Evolutionary conservation across 345 rosid species (phyloP).

Genomic region (Rhizophora apiculata): DNA sequence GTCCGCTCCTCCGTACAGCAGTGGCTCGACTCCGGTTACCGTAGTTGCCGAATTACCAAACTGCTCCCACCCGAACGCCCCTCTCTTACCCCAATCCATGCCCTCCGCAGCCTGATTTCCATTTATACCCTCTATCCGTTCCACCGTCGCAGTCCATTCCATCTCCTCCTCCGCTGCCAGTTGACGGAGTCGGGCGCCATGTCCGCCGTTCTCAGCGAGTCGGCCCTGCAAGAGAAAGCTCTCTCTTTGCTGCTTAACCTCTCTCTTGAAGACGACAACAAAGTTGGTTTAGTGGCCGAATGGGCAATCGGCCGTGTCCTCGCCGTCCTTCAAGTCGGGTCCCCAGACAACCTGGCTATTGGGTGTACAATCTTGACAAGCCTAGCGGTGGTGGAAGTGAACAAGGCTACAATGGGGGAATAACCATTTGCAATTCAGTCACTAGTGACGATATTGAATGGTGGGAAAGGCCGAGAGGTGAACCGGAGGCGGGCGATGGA

Average conservation of each 20-base stretch:
- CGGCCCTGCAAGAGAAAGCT: slow-evolving; percentile 57
- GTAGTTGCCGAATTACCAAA: slow-evolving; percentile 83
- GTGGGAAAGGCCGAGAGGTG: slow-evolving; percentile 64
- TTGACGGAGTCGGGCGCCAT: slow-evolving; percentile 83
- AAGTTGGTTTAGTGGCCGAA: slow-evolving; percentile 94
- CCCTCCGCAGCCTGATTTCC: slow-evolving; percentile 78
- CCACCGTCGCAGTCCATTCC: slow-evolving; percentile 23
- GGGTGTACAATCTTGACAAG: slow-evolving; percentile 86
- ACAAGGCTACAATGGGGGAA: slow-evolving; percentile 84
- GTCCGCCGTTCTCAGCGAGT: slow-evolving; percentile 55
- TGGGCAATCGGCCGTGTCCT: slow-evolving; percentile 70
- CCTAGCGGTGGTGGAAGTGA: slow-evolving; percentile 86
- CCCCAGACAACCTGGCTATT: slow-evolving; percentile 63
- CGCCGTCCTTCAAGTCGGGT: slow-evolving; percentile 48
- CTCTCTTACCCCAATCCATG: slow-evolving; percentile 81
- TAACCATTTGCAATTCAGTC: slow-evolving; percentile 63
- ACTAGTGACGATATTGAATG: slow-evolving; percentile 47
- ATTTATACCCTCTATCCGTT: slow-evolving; percentile 37
- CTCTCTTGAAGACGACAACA: slow-evolving; percentile 86
- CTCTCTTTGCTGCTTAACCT: slow-evolving; percentile 80
- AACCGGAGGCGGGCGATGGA: slow-evolving; percentile 61
- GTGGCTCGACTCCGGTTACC: slow-evolving; percentile 89
- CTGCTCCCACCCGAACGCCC: slow-evolving; percentile 73
- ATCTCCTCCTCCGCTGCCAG: slow-evolving; percentile 41
- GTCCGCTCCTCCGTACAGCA: slow-evolving; percentile 88